Conservation (phyloP, 176 grass and related monocot species). For the Oryza coarctata region DNA sequence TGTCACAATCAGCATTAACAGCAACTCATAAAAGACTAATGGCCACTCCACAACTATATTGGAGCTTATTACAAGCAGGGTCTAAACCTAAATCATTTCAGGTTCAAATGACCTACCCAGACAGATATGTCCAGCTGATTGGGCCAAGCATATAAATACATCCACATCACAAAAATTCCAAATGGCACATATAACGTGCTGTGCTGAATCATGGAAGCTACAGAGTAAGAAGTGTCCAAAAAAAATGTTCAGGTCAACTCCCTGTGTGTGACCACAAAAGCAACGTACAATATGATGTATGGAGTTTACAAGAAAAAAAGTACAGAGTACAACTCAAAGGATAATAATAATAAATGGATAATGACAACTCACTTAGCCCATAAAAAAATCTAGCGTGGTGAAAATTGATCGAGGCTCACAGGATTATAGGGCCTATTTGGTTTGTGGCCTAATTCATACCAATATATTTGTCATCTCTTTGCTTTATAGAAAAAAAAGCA, state of each 20-base stretch:
- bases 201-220: neutral
- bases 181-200: neutral
- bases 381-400: neutral
- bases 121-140: neutral
- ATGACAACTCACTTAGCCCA: neutral
- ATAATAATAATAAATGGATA: neutral
- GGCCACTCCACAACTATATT: slow-evolving; percentile 27
- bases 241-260: neutral
- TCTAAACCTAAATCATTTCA: slow-evolving; percentile 28
- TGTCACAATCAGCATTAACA: slow-evolving; percentile 23
- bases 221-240: neutral
- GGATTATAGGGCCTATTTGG: too few relatives aligned
- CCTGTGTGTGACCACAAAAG: neutral
- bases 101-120: slow-evolving; percentile 8
- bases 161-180: slow-evolving; percentile 4
- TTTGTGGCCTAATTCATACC: too few relatives aligned
- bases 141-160: neutral
- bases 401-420: neutral
- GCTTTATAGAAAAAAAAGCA: too few relatives aligned
- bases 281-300: neutral
- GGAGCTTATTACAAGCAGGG: neutral
- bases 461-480: too few relatives aligned
- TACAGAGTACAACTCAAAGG: neutral
- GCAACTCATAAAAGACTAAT: slow-evolving; percentile 17
- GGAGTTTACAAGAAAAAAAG: neutral